Base-by-base conservation (phyloP, 1,139 yeast species). In the Candida sp. region DNA sequence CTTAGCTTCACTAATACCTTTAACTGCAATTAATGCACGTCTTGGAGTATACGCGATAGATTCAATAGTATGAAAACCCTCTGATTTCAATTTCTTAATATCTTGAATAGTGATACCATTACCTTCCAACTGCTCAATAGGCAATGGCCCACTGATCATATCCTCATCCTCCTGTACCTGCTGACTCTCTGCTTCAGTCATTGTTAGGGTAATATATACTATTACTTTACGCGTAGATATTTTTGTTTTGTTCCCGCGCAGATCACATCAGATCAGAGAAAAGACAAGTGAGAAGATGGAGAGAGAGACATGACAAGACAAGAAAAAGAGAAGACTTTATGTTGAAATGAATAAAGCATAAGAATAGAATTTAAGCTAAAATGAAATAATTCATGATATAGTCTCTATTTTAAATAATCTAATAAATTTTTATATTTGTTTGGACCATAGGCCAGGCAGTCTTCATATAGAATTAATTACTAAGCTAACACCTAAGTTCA, bases 1-100 rank as follows among this genome's bases (percentile, higher is more conserved):
- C 62, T 95, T 95, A 42, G 95, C 93, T 60, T 95, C 99, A 22
- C 96, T 87, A 36, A 93, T 90, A 38, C 99, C 99, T 61, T 89
- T 90, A 40, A 95, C 87, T 5, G 78, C 76, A 40, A 87, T 68
- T 40, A 93, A 71, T 7, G 80, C 82, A 54, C 95, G 83, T 56
- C 87, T 86, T 19, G 98, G 74, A 5, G 95, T 89, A 57, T 89
- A 89, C 2, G 99, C 98, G 46, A 93, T 82, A 38, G 95, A 80
- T 61, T 91, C 97, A 9, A 87, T 95, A 1, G 99, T 93, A 60
- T 87, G 87, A 56, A 77, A 83, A 1, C 98, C 97, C 32, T 86
- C 88, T 38, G 87, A 90, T 52, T 82, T 78, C 44, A 95, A 74
- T 62, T 89, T 91, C 51, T 79, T 82, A 53, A 93, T 75, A 62